These are phyloP conservation scores for Saprolegnia parasitica DNA, from an alignment of 352 stramenopile genomes.

Conservation along the genomic window DNA sequence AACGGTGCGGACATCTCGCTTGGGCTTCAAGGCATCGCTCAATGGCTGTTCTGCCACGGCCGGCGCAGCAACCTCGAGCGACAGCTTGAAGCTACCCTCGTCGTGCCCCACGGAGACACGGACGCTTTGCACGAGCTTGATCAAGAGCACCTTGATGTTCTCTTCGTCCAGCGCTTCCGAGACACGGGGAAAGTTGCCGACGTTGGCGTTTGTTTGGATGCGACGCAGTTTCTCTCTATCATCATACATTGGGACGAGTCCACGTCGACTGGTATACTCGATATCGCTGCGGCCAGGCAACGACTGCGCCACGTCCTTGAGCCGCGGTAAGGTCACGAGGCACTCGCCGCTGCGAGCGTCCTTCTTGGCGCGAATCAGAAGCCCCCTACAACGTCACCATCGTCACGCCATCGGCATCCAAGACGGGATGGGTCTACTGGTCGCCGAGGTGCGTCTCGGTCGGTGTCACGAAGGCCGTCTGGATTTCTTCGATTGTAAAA, in stretches of 20 bases:
- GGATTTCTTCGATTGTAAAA: conserved; percentile 52
- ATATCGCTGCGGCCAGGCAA: conserved; percentile 29
- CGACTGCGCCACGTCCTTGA: conserved; percentile 50
- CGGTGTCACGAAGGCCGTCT: conserved; percentile 43
- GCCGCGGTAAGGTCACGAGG: conserved; percentile 33
- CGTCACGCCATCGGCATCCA: background rate
- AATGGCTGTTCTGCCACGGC: background rate
- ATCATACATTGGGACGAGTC: background rate
- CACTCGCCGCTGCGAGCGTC: conserved; percentile 38
- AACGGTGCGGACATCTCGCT: background rate
- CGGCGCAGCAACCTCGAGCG: background rate
- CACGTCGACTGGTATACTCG: background rate
- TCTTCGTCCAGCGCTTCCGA: conserved; percentile 55
- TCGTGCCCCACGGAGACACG: conserved; percentile 42
- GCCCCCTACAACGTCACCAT: conserved; percentile 36
- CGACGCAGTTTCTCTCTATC: conserved; percentile 73
- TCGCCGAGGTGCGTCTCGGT: conserved; percentile 36
- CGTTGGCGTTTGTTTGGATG: conserved; percentile 38
- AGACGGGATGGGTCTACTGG: conserved; percentile 34
- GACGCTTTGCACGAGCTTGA: conserved; percentile 51
- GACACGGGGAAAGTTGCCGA: conserved; percentile 63
- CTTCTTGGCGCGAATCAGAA: conserved; percentile 52
- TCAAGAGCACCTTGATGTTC: conserved; percentile 52
- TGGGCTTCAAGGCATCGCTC: background rate
- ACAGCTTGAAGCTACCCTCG: background rate